A percentile compares a stretch with the other conserved stretches of the same genome.
Conservation (phyloP, 148 eudicot genomes). For the Linanthus parryae region DNA sequence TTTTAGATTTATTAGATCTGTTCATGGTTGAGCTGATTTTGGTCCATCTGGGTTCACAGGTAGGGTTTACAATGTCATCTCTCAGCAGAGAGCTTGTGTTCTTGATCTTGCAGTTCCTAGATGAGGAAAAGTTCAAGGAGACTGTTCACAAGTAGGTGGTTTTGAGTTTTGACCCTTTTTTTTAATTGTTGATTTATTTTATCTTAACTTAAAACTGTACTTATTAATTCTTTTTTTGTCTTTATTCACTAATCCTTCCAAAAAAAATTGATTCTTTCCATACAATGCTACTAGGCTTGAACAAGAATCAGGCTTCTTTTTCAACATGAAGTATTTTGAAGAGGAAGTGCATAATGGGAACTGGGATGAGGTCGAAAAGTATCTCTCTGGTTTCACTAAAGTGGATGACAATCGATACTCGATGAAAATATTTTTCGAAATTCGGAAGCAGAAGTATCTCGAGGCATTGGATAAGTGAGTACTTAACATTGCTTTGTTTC, state of each 20-base stretch:
- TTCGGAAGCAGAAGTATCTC: slow-evolving; percentile 69
- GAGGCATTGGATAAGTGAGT: slow-evolving; percentile 83
- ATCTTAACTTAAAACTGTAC: no score
- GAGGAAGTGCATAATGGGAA: slow-evolving; percentile 61
- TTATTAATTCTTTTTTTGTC: not conserved
- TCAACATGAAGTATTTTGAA: slow-evolving; percentile 74
- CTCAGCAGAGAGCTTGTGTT: slow-evolving; percentile 82
- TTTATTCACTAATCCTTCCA: slow-evolving; percentile 2
- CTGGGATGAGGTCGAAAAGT: slow-evolving; percentile 72
- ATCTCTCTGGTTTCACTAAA: slow-evolving; percentile 67
- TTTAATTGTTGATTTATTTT: not conserved
- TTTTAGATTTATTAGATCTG: slow-evolving; percentile 36
- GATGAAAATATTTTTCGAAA: slow-evolving; percentile 74
- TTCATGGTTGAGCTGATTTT: slow-evolving; percentile 13
- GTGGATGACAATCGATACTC: slow-evolving; percentile 66
- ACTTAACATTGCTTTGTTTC: not conserved
- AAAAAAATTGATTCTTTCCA: no score
- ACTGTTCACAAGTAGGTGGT: slow-evolving; percentile 68
- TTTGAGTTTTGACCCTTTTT: not conserved
- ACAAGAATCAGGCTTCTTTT: slow-evolving; percentile 57
- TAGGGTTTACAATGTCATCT: slow-evolving; percentile 52
- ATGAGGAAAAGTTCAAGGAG: slow-evolving; percentile 81
- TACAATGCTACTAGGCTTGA: slow-evolving; percentile 32
- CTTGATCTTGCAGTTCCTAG: slow-evolving; percentile 70
- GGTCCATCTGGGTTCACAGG: slow-evolving; percentile 17